Evolutionary conservation across 306 rosid species (phyloP).

Genomic region (Corylus heterophylla): DNA sequence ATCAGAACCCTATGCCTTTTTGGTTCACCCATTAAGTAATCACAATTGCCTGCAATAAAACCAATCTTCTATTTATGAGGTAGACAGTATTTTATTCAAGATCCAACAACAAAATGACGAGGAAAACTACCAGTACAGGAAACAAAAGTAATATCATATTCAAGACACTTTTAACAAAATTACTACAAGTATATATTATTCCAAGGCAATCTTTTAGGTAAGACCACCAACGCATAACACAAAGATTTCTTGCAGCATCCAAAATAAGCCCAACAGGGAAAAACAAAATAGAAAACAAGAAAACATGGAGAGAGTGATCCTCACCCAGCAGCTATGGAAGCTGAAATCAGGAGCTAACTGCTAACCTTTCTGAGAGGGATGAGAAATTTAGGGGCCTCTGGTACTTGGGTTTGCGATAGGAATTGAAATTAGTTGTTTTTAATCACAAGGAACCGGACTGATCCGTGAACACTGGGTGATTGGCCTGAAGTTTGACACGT

Average conservation of each 20-base stretch:
- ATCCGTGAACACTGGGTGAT: no score
- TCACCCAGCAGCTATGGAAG: not conserved
- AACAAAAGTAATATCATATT: not conserved
- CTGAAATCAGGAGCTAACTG: not conserved
- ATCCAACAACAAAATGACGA: not conserved
- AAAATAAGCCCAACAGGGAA: no score
- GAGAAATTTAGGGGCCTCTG: not conserved
- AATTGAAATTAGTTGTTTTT: no score
- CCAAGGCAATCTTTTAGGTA: not conserved
- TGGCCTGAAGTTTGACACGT: no score
- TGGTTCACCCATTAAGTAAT: slow-evolving; percentile 46
- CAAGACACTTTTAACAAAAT: not conserved
- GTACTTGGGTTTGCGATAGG: not conserved
- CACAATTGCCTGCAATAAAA: slow-evolving; percentile 29
- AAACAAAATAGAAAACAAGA: no score
- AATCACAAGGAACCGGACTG: no score
- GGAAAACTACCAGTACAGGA: not conserved
- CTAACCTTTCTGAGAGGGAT: not conserved
- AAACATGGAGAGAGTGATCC: not conserved
- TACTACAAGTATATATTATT: not conserved
- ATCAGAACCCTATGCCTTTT: slow-evolving; percentile 64
- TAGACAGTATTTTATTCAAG: not conserved
- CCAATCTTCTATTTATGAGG: not conserved
- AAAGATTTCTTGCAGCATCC: not conserved
- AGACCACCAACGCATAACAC: not conserved